Percentiles rank a stretch among this genome's conserved stretches.
Evolutionary conservation across 768 basidiomycete genomes (phyloP).

Genomic region (Serendipita sp.): DNA sequence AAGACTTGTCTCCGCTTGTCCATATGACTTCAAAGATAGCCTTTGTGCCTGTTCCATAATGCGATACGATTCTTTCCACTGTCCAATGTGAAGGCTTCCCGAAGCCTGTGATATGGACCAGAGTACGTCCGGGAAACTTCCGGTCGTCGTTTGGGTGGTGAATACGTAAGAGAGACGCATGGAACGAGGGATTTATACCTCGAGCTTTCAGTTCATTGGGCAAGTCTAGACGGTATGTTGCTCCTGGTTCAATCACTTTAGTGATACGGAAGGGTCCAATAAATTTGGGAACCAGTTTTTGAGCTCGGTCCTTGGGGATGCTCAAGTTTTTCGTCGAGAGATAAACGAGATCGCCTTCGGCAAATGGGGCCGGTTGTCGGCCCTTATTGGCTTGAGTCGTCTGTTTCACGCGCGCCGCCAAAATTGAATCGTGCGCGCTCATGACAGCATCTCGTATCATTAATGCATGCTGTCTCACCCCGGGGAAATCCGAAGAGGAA

Average conservation of each 20-base stretch:
- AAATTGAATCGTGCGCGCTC: conserved; percentile 18
- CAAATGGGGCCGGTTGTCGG: conserved; percentile 14
- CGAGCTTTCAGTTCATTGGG: conserved; percentile 16
- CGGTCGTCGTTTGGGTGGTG: conserved; percentile 24
- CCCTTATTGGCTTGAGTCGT: conserved; percentile 17
- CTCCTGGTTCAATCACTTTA: conserved; percentile 13
- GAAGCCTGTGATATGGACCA: conserved; percentile 16
- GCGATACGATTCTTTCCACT: conserved; percentile 17
- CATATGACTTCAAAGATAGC: conserved; percentile 22
- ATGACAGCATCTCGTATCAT: conserved; percentile 16
- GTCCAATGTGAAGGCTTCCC: conserved; percentile 19
- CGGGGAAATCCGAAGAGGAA: conserved; percentile 16
- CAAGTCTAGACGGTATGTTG: conserved; percentile 17
- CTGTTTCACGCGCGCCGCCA: conserved; percentile 18
- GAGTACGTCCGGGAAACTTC: conserved; percentile 22
- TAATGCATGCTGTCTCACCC: conserved; percentile 17
- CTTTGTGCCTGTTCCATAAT: conserved; percentile 16
- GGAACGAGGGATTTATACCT: conserved; percentile 23
- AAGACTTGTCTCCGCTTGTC: conserved; percentile 23
- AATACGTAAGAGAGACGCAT: conserved; percentile 20
- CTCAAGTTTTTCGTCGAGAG: conserved; percentile 23
- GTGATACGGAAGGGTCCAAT: conserved; percentile 23
- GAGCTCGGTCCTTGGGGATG: conserved; percentile 19
- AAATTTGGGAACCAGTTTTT: conserved; percentile 26
- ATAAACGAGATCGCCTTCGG: conserved; percentile 21